These are phyloP conservation scores for Gossypium lobatum DNA, from an alignment of 441 rosid genomes.

Conservation along the genomic window DNA sequence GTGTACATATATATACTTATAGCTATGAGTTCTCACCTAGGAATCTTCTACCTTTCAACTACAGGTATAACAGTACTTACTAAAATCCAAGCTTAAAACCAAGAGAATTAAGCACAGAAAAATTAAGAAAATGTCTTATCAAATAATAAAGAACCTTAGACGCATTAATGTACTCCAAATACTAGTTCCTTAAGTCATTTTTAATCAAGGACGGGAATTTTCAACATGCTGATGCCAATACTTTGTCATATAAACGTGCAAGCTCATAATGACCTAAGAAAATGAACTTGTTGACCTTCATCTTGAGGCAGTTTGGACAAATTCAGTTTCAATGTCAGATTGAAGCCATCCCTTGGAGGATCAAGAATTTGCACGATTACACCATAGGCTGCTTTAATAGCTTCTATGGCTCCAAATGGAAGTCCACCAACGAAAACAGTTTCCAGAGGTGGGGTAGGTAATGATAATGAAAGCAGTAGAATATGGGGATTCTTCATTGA, in stretches of 20 bases:
- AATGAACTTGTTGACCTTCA: constrained; percentile 68
- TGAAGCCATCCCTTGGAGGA: constrained; percentile 95
- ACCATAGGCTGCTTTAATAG: constrained; percentile 73
- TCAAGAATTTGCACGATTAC: constrained; percentile 77
- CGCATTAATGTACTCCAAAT: background rate
- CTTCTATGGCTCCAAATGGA: constrained; percentile 91
- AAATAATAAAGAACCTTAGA: background rate
- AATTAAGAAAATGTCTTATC: background rate
- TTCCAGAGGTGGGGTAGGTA: constrained; percentile 85
- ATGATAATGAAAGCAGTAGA: constrained; percentile 62
- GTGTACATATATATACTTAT: background rate
- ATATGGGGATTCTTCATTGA: constrained; percentile 73
- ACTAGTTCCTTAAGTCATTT: background rate
- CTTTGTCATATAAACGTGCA: constrained; percentile 21
- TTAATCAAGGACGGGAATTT: background rate
- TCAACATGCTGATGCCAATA: constrained; percentile 9
- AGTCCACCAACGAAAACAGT: constrained; percentile 72
- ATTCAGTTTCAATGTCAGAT: constrained; percentile 81
- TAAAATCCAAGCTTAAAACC: constrained; percentile 1
- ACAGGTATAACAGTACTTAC: background rate
- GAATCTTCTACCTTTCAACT: background rate
- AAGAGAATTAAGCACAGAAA: background rate
- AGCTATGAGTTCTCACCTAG: background rate
- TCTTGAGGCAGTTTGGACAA: constrained; percentile 72
- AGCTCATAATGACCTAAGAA: constrained; percentile 45